Evolutionary conservation across 2,329 filamentous ascomycete species (phyloP).

Genomic region (Hypoxylon sp.): DNA sequence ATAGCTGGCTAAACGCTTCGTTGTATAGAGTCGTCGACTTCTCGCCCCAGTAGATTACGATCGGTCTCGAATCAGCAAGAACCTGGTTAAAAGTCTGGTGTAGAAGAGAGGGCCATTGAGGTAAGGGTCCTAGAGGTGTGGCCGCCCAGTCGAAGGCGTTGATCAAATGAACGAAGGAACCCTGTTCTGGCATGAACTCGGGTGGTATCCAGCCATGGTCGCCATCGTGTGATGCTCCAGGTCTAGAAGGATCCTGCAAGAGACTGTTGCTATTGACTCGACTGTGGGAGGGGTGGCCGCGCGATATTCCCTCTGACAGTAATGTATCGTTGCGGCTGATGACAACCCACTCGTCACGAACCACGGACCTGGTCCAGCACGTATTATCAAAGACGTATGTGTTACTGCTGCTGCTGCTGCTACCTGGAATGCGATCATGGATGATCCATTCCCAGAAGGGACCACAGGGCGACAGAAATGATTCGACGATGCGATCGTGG

Average conservation of each 20-base stretch:
- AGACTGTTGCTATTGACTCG: slow-evolving; percentile 22
- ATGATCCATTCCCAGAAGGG: slow-evolving; percentile 53
- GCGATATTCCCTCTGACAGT: slow-evolving; percentile 39
- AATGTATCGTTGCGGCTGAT: slow-evolving; percentile 51
- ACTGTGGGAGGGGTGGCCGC: slow-evolving; percentile 16
- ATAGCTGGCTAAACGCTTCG: slow-evolving; percentile 71
- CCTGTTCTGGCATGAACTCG: slow-evolving; percentile 49
- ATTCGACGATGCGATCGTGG: slow-evolving; percentile 44
- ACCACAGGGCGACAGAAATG: slow-evolving; percentile 45
- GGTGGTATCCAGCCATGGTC: slow-evolving; percentile 45
- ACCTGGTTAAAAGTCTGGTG: slow-evolving; percentile 56
- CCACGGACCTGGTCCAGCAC: slow-evolving; percentile 50
- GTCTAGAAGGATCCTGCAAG: slow-evolving; percentile 21
- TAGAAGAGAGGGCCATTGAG: slow-evolving; percentile 56
- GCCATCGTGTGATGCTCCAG: slow-evolving; percentile 29
- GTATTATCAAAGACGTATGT: slow-evolving; percentile 43
- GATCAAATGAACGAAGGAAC: slow-evolving; percentile 52
- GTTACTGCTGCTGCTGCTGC: background rate
- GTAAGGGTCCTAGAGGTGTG: slow-evolving; percentile 57
- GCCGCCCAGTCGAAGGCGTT: slow-evolving; percentile 57
- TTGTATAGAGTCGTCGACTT: slow-evolving; percentile 75
- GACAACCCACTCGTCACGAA: slow-evolving; percentile 50
- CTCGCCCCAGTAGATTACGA: slow-evolving; percentile 71
- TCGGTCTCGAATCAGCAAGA: slow-evolving; percentile 56
- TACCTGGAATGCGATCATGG: background rate